Evolutionary conservation across 2,329 filamentous ascomycete genomes (phyloP), one percentile per base, ranked within the genome.

Genomic region (Arthroderma sp.): DNA sequence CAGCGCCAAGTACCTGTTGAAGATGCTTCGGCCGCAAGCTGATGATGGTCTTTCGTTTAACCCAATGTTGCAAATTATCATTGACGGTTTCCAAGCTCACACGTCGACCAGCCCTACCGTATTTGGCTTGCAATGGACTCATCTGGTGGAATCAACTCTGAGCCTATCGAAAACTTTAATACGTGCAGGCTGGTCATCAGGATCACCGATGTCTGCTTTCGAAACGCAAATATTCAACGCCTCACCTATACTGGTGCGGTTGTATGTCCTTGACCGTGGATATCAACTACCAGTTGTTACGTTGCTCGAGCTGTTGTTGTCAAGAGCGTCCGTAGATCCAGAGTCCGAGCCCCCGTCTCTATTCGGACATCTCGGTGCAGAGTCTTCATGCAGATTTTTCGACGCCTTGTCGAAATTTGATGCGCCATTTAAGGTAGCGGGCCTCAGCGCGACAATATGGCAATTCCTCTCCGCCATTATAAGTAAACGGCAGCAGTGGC

Each of bases 401-500:
- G 77, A 82, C 49, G 70, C 91, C 4, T 68, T 96, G 5, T 80
- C 84, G 4, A 75, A 78, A 48, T 71, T 95, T 28, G 86, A 89
- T 53, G 79, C 78, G 52, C 86, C 88, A 3, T 75, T 91, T 46
- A 37, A 36, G 15, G 27, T 47, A 2, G 62, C 70, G 4, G 15
- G 15, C 15, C 76, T 86, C 44, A 77, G 83, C 36, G 74, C 77
- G 36, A 71, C 73, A 5, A 82, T 86, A 15, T 98, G 89, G 91
- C 78, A 77, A 46, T 80, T 98, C 56, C 78, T 96, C 43, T 84
- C 88, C 2, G 80, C 82, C 3, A 82, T 96, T 39, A 77, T 98
- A 48, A 83, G 83, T 52, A 88, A 86, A 59, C 81, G 86, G 50
- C 91, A 98, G 60, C 88, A 94, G 58, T 96, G 89, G 85, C 85